Evolutionary conservation across 768 basidiomycete genomes (phyloP), one percentile per base, ranked within the genome.

Genomic region (Tremella mesenterica): DNA sequence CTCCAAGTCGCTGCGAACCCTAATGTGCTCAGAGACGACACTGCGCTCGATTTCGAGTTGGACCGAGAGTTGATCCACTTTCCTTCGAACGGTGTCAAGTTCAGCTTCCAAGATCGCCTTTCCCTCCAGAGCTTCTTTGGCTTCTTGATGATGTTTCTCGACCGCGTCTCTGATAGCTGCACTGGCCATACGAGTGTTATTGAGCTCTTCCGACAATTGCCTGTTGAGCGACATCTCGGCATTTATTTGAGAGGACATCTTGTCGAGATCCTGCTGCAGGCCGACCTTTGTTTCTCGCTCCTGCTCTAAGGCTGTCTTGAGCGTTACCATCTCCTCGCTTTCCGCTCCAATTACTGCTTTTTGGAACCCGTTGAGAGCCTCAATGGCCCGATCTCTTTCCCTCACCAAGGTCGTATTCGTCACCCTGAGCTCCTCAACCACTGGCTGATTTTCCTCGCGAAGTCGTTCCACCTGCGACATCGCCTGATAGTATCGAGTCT

Each of bases 261-360:
- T n/a, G n/a, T n/a, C n/a, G n/a, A n/a, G n/a, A n/a, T n/a, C n/a
- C n/a, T n/a, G n/a, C n/a, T n/a, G n/a, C n/a, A n/a, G n/a, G n/a
- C n/a, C n/a, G n/a, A n/a, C n/a, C n/a, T n/a, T n/a, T n/a, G n/a
- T n/a, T n/a, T n/a, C n/a, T n/a, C n/a, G n/a, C n/a, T n/a, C n/a
- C n/a, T n/a, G n/a, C n/a, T n/a, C n/a, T n/a, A n/a, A n/a, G 34
- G 61, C 57, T n/a, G 36, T 36, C 12, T 53, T 47, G 1, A 67
- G 54, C 23, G 56, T 54, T 1, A 44, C 46, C 25, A 64, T 33
- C 7, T 53, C 47, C 20, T 46, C 50, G 3, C 52, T 44, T 44
- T 67, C 60, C 31, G 52, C 55, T 23, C 39, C 31, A 50, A 60
- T 58, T 14, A 55, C 56, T 27, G 48, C 63, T 4, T 53, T 33